Evolutionary conservation across 345 rosid genomes (phyloP).

Genomic region (Aquilaria sinensis): DNA sequence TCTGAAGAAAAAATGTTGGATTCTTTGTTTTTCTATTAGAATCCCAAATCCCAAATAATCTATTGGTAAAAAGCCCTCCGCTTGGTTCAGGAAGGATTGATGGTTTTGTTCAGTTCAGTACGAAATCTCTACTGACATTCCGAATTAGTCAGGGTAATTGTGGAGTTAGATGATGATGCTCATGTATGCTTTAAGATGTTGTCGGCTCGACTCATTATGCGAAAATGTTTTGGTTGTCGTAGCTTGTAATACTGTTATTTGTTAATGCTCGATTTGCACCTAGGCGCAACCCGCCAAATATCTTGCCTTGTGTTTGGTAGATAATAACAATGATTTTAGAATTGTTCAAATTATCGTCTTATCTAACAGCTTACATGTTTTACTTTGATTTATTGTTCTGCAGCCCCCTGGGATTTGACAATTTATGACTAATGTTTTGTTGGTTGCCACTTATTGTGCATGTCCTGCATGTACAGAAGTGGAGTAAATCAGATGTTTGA

Average conservation of each 20-base stretch:
- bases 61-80: no score
- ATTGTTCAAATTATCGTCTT: not conserved
- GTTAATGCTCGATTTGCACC: conserved; percentile 1
- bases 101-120: no score
- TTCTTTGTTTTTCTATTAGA: not conserved
- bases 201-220: not conserved
- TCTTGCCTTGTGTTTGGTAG: no score
- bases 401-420: not conserved
- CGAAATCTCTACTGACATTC: no score
- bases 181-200: not conserved
- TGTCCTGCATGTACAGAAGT: not conserved
- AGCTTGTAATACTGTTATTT: not conserved
- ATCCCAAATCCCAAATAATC: no score
- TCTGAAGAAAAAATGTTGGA: not conserved
- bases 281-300: not conserved
- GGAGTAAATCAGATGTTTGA: no score
- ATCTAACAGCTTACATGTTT: not conserved
- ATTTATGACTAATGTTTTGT: not conserved
- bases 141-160: no score
- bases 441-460: not conserved
- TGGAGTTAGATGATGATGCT: not conserved
- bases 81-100: no score
- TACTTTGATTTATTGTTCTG: not conserved
- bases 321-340: not conserved
- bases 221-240: not conserved